These are phyloP conservation scores for Neoboletus subvelutipes DNA, from an alignment of 768 basidiomycete species.

Conservation along the genomic window DNA sequence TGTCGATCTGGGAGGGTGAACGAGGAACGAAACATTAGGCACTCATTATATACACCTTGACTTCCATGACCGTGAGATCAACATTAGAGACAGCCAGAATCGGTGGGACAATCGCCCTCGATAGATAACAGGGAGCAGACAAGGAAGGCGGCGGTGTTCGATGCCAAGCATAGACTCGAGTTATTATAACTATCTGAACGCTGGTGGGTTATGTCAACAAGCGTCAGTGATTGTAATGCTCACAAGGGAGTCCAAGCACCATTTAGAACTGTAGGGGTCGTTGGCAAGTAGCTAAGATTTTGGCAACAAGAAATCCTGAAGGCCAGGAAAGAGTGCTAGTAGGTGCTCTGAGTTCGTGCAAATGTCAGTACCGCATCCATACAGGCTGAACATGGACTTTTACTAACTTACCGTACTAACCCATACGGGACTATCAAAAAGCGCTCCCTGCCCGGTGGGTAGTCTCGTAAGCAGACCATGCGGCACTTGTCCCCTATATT, in stretches of 20 bases:
- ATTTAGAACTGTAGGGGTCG: neutral
- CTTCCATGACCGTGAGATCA: neutral
- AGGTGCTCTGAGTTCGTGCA: neutral
- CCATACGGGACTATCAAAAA: too few relatives aligned
- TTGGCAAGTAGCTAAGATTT: neutral
- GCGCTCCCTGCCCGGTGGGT: too few relatives aligned
- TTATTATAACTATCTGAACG: neutral
- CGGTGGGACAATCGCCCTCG: too few relatives aligned
- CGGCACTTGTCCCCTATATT: too few relatives aligned
- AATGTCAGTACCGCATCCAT: neutral
- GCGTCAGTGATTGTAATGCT: neutral
- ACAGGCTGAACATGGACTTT: neutral
- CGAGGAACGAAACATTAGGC: neutral
- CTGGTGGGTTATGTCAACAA: neutral
- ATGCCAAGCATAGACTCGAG: neutral
- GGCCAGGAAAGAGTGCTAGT: neutral
- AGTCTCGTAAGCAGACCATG: too few relatives aligned
- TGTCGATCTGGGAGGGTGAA: neutral
- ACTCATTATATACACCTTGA: neutral
- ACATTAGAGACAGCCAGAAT: neutral
- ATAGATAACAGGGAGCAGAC: neutral
- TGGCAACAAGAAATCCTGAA: too few relatives aligned
- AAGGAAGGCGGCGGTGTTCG: neutral
- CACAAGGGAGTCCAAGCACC: neutral
- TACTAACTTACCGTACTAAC: neutral